Base-by-base conservation (phyloP, 345 rosid species). In the Noccaea bulbosa region DNA sequence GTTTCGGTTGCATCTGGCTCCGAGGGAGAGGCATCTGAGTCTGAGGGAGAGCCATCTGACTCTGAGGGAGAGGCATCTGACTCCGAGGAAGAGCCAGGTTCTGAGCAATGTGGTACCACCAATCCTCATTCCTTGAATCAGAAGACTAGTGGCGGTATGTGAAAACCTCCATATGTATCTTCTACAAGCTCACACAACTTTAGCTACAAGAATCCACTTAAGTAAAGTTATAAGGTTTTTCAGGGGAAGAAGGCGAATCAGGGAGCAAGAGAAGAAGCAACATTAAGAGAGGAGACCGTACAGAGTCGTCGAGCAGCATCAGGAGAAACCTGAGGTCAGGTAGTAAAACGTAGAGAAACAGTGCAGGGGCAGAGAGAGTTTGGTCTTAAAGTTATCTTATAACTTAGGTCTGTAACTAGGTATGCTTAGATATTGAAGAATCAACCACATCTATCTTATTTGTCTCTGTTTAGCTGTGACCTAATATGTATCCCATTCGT, bases 201-300 rank as follows among this genome's bases (percentile, higher is more conserved):
- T 0, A 17, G 52, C 34, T 45, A 10, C 44, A 15, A 5, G 56
- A 34, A 20, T 32, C 1, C 15, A 39, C 8, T 51, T 8, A 24
- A 52, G 22, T 41, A 74, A 49, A 50, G 30, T 8, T 57, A 4
- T 35, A 45, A 10, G 11, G 17, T 67, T 75, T 61, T 61, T 53
- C 65, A 75, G 75, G 65, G 32, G 61, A 62, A 75, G 75, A 63
- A 62, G 60, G 39, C 16, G 66, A 76, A 62, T 39, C 79, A 30
- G 64, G 20, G 41, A 63, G 47, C 66, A 46, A 72, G 56, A 46
- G 69, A 20, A 60, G 51, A 20, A 60, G 51, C 45, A 39, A 49
- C 41, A 34, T 11, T 20, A 50, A 49, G 57, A 59, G 44, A 48
- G 66, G 32, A 60, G 61, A 60, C 41, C 27, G 55, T 69, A 39